Base-by-base conservation (phyloP, 495 filamentous ascomycete genomes). In the Apodospora peruviana region DNA sequence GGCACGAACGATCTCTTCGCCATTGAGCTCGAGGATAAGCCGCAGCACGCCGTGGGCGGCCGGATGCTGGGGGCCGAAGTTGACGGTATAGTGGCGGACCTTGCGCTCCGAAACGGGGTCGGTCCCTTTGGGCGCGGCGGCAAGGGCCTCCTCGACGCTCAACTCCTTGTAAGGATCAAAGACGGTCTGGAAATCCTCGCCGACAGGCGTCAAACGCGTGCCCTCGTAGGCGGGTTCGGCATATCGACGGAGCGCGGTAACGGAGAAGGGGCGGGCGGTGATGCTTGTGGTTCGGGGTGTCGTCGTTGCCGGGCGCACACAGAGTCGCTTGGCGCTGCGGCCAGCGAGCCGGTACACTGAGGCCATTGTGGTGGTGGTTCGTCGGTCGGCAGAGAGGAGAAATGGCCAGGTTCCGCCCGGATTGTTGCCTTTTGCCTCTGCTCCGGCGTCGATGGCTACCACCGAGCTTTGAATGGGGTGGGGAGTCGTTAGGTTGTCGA, bases 11-110 rank as follows among this genome's bases (percentile, higher is more conserved):
- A 99, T 99, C 75, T 96, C 88, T 70, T 99, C 94, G 60, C 94
- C 94, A 73, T 88, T 96, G 59, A 99, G 78, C 64, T 99, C 94
- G 61, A 97, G 79, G 77, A 99, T 99, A 70, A 99, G 75, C 17
- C 94, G 87, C 60, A 99, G 73, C 83, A 99, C 94, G 62, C 94
- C 94, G 77, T 99, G 94, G 49, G 94, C 94, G 60, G 94, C 94
- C 32, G 94, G 94, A 74, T 99, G 94, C 77, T 99, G 94, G 52
- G 94, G 94, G 57, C 94, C 94, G 61, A 99, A 99, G 75, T 99
- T 99, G 76, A 99, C 91, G 4, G 94, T 99, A 74, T 99, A 99
- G 69, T 99, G 94, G 56, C 94, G 80, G 55, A 97, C 88, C 77
- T 96, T 96, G 62, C 94, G 83, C 62, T 83, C 75, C 54, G 77